Evolutionary conservation across 805 yeast species (phyloP).

Genomic region (Myxozyma mucilagina): DNA sequence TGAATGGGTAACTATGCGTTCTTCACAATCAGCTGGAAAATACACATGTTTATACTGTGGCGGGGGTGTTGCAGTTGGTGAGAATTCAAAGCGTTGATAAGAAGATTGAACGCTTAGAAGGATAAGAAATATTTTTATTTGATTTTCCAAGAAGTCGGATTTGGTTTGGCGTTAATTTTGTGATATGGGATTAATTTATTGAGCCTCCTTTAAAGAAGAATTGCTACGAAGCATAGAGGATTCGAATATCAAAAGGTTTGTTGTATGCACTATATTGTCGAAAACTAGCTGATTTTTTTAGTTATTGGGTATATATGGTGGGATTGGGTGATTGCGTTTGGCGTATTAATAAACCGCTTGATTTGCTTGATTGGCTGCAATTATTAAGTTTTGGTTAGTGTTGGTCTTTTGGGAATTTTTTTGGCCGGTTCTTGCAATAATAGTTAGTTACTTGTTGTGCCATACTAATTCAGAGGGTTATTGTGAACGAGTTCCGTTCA

Average conservation of each 20-base stretch:
- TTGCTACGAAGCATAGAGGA: not conserved
- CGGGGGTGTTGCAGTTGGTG: conserved; percentile 46
- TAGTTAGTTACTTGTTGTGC: too few species aligned
- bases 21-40: conserved; percentile 37
- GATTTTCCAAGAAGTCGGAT: not conserved
- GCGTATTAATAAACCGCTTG: not conserved
- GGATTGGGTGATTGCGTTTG: not conserved
- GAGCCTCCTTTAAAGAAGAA: not conserved
- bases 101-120: not conserved
- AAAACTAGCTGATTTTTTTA: not conserved
- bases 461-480: too few species aligned
- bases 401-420: too few species aligned
- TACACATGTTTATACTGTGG: conserved; percentile 58
- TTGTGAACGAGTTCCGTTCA: too few species aligned
- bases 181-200: not conserved
- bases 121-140: not conserved
- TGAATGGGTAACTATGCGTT: conserved; percentile 78
- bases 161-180: not conserved
- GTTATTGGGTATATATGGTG: not conserved
- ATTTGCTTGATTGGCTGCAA: not conserved
- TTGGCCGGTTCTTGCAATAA: too few species aligned
- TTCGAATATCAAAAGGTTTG: not conserved
- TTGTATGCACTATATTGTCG: not conserved
- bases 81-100: conserved; percentile 22
- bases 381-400: too few species aligned